Evolutionary conservation across 306 rosid genomes (phyloP), one percentile per base, ranked within the genome.

Genomic region (Vachellia collinsii): DNA sequence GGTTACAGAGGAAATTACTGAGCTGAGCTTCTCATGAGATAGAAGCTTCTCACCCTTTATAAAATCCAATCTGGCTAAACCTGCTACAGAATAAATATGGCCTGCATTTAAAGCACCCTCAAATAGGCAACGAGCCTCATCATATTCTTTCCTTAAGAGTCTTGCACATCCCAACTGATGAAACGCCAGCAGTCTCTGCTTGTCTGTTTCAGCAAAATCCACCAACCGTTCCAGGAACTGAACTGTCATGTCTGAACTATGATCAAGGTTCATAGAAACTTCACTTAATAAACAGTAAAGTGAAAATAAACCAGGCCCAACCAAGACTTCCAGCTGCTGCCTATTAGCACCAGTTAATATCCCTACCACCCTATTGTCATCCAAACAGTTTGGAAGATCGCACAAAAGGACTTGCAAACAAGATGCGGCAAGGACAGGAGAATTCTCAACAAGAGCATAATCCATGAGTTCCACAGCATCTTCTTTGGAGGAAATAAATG

Each of bases 401-500:
- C 91, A 86, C 74, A 94, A 85, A 84, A 94, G 86, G 34, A 87
- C 82, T 88, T 94, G 98, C 85, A 94, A 85, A 79, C 98, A 92
- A 13, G 98, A 83, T 8, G 92, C 93, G 20, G 94, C 95, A 71
- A 94, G 95, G 77, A 88, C 89, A 46, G 74, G 79, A 42, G 97
- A 88, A 62, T 87, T 86, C 82, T 94, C 92, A 79, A 86, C 96
- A 54, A 94, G 88, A 51, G 96, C 96, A 85, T 75, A 90, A 58
- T 89, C 96, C 86, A 94, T 88, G 86, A 94, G 93, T 65, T 92
- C 97, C 73, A 92, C 83, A 5, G 96, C 98, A 85, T 90, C 98
- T 47, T 94, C 96, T 79, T 80, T 88, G 54, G 93, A 84, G 48
- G 85, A 83, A 80, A 91, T 91, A 47, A 89, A 77, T 48, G 93